These are phyloP conservation scores for Heimioporus retisporus DNA, from an alignment of 1,284 basidiomycete species.

Conservation along the genomic window DNA sequence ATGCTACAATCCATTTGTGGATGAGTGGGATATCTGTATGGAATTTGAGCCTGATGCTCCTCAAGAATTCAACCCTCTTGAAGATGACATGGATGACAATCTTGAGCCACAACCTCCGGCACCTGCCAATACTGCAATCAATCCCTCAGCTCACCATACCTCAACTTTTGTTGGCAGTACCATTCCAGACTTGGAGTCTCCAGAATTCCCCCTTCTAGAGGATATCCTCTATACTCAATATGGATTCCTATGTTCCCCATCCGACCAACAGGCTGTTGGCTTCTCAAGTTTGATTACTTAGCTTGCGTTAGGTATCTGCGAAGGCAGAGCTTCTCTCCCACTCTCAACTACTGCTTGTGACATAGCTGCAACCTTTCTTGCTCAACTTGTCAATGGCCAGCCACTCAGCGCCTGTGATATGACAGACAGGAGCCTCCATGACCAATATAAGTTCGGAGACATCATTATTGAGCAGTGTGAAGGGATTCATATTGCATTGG, in stretches of 20 bases:
- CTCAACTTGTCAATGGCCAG: neutral
- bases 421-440: neutral
- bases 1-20: neutral
- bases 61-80: neutral
- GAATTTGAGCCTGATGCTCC: neutral
- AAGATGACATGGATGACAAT: neutral
- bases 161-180: neutral
- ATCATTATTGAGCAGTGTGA: neutral
- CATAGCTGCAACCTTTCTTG: neutral
- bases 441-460: neutral
- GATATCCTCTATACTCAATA: neutral
- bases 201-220: neutral
- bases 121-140: neutral
- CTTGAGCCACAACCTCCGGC: no score
- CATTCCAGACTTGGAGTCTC: neutral
- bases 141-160: neutral
- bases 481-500: neutral
- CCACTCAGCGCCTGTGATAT: neutral
- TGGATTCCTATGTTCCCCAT: neutral
- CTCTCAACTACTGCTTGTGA: neutral
- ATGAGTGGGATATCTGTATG: neutral
- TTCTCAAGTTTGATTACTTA: neutral
- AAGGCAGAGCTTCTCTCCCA: neutral
- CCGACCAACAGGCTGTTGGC: neutral
- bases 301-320: neutral